These are phyloP conservation scores for Claviceps citrina DNA, from an alignment of 2,329 filamentous ascomycete species.

Conservation along the genomic window DNA sequence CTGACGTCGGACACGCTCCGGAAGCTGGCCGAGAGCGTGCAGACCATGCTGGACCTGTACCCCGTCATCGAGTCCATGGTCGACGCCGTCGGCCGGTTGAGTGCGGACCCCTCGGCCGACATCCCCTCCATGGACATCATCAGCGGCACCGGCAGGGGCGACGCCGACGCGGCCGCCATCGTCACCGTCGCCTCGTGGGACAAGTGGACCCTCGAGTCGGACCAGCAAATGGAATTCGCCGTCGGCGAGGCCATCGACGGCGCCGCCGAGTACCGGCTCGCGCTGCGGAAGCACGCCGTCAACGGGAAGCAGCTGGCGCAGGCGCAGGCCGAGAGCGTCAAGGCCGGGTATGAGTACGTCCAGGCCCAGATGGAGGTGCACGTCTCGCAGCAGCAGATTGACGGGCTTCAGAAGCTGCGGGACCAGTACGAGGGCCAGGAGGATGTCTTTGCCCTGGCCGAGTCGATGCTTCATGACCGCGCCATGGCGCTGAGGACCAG, in stretches of 20 bases:
- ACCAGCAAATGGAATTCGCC: not conserved
- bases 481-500: not conserved
- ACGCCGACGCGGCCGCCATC: not conserved
- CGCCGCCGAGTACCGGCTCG: not conserved
- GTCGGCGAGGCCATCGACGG: not conserved
- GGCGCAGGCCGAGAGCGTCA: slow-evolving; percentile 1
- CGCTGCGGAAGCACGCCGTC: not conserved
- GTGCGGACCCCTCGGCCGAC: not conserved
- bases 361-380: not conserved
- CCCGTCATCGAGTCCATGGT: not conserved
- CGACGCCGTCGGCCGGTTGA: not conserved
- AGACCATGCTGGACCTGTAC: not conserved
- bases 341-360: not conserved
- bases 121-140: not conserved
- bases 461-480: not conserved
- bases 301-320: not conserved
- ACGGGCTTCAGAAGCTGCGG: not conserved
- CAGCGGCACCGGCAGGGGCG: not conserved
- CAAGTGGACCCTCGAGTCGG: not conserved
- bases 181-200: not conserved
- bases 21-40: not conserved
- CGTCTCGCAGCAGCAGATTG: not conserved
- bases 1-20: not conserved
- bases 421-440: not conserved
- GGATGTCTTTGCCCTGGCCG: not conserved